Evolutionary conservation across 2,329 filamentous ascomycete genomes (phyloP).

Genomic region (Fusarium oligoseptatum): DNA sequence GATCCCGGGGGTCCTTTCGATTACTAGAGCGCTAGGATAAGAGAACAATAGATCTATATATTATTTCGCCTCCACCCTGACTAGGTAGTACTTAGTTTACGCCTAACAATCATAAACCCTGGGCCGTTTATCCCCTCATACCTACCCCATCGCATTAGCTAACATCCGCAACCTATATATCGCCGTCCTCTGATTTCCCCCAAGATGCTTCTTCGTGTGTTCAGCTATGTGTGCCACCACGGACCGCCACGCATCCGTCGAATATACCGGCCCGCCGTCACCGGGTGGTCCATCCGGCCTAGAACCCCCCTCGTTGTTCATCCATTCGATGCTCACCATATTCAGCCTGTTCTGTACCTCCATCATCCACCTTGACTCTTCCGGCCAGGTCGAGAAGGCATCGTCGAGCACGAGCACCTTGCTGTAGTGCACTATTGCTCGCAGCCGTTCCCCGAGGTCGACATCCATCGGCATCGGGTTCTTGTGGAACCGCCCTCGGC

Average conservation of each 20-base stretch:
- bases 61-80: too few species aligned
- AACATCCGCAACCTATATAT: too few species aligned
- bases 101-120: too few species aligned
- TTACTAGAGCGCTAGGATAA: too few species aligned
- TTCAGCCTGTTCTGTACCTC: slow-evolving; percentile 1
- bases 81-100: too few species aligned
- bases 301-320: background rate
- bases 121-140: too few species aligned
- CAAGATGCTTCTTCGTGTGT: too few species aligned
- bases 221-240: background rate
- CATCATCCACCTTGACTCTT: background rate
- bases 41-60: too few species aligned
- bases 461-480: slow-evolving; percentile 6
- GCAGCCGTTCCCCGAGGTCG: background rate
- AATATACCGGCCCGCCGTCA: background rate
- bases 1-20: too few species aligned
- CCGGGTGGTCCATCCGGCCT: background rate
- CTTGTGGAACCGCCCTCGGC: background rate
- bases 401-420: background rate
- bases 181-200: too few species aligned
- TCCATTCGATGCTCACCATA: background rate
- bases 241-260: background rate
- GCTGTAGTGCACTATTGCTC: slow-evolving; percentile 4
- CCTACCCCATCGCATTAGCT: too few species aligned
- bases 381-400: background rate